Percentiles rank a stretch among this genome's conserved stretches.
Evolutionary conservation across 768 basidiomycete genomes (phyloP).

Genomic region (Albatrellus ellisii): DNA sequence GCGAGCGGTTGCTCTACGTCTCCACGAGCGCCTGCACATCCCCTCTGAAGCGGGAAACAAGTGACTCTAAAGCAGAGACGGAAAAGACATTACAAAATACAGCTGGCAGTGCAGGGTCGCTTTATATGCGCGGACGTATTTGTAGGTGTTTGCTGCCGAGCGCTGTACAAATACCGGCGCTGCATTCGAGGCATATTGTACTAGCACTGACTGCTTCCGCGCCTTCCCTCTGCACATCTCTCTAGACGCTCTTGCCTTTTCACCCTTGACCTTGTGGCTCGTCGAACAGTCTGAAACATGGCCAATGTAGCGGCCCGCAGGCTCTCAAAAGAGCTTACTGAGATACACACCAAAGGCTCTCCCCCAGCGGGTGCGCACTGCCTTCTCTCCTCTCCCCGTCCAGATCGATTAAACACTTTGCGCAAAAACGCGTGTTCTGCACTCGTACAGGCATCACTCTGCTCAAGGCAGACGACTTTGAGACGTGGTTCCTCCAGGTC

Average conservation of each 20-base stretch:
- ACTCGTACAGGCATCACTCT: conserved; percentile 50
- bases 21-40: conserved; percentile 17
- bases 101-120: neutral
- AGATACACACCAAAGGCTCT: conserved; percentile 11
- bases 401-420: neutral
- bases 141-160: conserved; percentile 12
- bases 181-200: too few relatives aligned
- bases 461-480: conserved; percentile 62
- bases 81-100: conserved; percentile 4
- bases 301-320: conserved; percentile 11
- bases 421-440: neutral
- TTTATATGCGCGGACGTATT: conserved; percentile 5
- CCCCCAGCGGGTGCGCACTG: conserved; percentile 1
- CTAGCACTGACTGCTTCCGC: too few relatives aligned
- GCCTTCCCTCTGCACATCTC: neutral
- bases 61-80: conserved; percentile 19
- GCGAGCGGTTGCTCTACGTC: conserved; percentile 14
- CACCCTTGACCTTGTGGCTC: neutral
- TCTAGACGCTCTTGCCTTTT: neutral
- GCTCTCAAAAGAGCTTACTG: conserved; percentile 14
- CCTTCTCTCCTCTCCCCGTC: neutral
- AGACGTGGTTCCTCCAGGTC: conserved; percentile 66
- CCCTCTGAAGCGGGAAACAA: conserved; percentile 14
- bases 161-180: too few relatives aligned
- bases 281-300: conserved; percentile 6